These are phyloP conservation scores for Penstemon newberryi DNA, from an alignment of 257 asterid species.

Conservation along the genomic window DNA sequence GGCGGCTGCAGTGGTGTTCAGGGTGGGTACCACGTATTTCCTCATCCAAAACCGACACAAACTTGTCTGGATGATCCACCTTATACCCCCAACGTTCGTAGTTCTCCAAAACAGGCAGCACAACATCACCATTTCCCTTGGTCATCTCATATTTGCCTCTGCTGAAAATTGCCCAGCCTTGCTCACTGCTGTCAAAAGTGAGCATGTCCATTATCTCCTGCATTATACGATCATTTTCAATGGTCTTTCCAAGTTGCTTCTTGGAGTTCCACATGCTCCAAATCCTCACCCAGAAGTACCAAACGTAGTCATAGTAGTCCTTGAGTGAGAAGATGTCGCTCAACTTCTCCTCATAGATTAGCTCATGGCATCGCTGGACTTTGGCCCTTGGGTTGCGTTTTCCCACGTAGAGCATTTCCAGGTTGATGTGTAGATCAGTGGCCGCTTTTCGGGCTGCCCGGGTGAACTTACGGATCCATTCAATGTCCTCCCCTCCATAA, in stretches of 20 bases:
- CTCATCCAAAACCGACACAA: constrained; percentile 50
- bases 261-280: constrained; percentile 96
- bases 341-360: constrained; percentile 52
- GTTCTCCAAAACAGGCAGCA: constrained; percentile 43
- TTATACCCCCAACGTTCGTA: constrained; percentile 43
- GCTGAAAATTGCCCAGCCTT: constrained; percentile 84
- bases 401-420: constrained; percentile 86
- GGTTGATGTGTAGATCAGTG: constrained; percentile 36
- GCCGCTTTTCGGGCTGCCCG: constrained; percentile 42
- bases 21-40: constrained; percentile 42
- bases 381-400: constrained; percentile 70
- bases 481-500: constrained; percentile 87
- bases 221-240: constrained; percentile 62
- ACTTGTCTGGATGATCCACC: constrained; percentile 49
- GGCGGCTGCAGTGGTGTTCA: constrained; percentile 78
- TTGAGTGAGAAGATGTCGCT: constrained; percentile 52
- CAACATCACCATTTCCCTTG: constrained; percentile 46
- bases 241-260: constrained; percentile 56
- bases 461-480: constrained; percentile 80
- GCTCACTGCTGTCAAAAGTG: constrained; percentile 67
- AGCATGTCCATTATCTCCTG: constrained; percentile 62
- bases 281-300: constrained; percentile 90
- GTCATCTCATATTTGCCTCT: constrained; percentile 57
- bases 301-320: constrained; percentile 55
- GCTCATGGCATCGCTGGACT: constrained; percentile 56